Base-by-base conservation (phyloP, 2,329 filamentous ascomycete genomes). In the Talaromyces rugulosus region DNA sequence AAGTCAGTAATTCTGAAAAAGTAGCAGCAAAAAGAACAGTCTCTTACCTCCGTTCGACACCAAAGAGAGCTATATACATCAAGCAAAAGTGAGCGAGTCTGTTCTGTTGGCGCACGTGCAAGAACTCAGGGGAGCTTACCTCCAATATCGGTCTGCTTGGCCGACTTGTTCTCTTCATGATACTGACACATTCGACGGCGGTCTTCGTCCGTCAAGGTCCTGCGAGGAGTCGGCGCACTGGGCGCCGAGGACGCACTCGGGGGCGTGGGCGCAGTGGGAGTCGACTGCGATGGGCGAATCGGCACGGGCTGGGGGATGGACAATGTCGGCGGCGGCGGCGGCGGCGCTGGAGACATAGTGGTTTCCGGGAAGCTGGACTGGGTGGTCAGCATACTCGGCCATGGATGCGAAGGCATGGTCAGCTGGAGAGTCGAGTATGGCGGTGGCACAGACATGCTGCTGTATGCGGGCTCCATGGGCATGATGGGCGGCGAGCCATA, bases 131-230 rank as follows among this genome's bases (percentile, higher is more conserved):
- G 36, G 18, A 23, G 55, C 74, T 85, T 81, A 90, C 88, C 85
- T 78, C 95, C 95, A 77, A 99, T 99, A 72, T 98, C 94, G 18
- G 92, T 95, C 79, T 99, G 95, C 78, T 96, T 96, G 53, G 92
- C 88, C 56, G 87, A 89, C 27, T 94, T 95, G 72, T 98, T 89
- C 65, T 96, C 89, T 73, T 95, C 90, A 69, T 94, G 90, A 75
- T 94, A 97, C 72, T 92, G 85, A 76, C 95, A 99, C 93, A 99
- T 99, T 52, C 87, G 85, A 67, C 92, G 86, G 66, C 95, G 89
- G 74, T 98, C 93, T 62, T 91, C 89, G 71, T 96, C 91, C 7
- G 92, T 97, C 68, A 99, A 81, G 1, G 94, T 98, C 77, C 92
- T 92, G 68, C 92, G 84, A 4, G 91, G 90, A 55, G 89, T 90